Evolutionary conservation across 148 eudicot genomes (phyloP).

Genomic region (Polygonum aviculare): DNA sequence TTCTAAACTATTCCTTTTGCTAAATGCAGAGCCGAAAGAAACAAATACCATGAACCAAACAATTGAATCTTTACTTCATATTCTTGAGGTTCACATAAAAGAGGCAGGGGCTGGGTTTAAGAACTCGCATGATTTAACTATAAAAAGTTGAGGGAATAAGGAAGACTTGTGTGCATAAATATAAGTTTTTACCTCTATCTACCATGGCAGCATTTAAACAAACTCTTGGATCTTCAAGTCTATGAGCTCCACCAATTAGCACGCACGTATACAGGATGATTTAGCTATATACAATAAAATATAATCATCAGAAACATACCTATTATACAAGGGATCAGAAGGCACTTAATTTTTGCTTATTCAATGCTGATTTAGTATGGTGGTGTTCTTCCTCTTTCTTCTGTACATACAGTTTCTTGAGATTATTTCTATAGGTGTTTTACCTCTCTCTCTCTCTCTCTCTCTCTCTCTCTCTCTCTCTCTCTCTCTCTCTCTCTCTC

Average conservation of each 20-base stretch:
- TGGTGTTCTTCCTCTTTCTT: background rate
- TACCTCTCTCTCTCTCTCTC: background rate
- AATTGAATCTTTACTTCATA: background rate
- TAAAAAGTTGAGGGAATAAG: background rate
- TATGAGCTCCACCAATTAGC: conserved; percentile 1
- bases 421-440: background rate
- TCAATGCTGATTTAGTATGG: background rate
- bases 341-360: background rate
- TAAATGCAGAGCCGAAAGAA: background rate
- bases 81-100: background rate
- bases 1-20: background rate
- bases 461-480: no score
- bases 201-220: background rate
- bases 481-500: no score
- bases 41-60: background rate
- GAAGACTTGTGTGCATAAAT: background rate
- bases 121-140: background rate
- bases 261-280: background rate
- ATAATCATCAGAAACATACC: background rate
- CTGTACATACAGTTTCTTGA: background rate
- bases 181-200: background rate
- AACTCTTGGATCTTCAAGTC: conserved; percentile 5
- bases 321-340: background rate
- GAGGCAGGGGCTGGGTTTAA: background rate
- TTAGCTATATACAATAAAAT: background rate